Conservation (phyloP, 345 rosid species). For the Trapa bicornis region DNA sequence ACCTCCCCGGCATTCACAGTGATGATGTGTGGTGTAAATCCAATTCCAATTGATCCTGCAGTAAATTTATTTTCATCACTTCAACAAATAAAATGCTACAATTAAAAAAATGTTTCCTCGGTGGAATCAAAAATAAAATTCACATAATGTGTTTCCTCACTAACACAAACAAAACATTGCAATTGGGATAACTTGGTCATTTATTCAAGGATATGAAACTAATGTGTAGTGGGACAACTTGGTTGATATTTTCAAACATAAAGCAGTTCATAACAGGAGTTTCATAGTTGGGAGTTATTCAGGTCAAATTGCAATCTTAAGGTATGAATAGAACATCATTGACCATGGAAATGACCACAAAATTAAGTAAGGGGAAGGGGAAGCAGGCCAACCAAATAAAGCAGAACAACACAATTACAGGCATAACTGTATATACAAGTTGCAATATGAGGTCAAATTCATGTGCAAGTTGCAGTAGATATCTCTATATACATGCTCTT, state of each 20-base stretch:
- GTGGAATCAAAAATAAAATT: too few species aligned
- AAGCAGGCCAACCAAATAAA: background rate
- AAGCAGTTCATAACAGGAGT: background rate
- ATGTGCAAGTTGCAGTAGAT: background rate
- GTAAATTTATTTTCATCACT: background rate
- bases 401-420: background rate
- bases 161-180: background rate
- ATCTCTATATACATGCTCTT: background rate
- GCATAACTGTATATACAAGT: background rate
- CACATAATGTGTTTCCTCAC: background rate
- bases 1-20: constrained; percentile 68
- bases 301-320: background rate
- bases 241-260: too few species aligned
- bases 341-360: background rate
- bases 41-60: constrained; percentile 44
- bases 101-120: too few species aligned
- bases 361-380: background rate
- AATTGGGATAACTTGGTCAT: background rate
- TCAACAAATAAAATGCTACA: background rate
- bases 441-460: background rate
- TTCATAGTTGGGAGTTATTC: background rate
- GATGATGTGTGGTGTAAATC: constrained; percentile 53
- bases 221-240: background rate
- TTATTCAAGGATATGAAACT: background rate
- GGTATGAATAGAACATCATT: background rate